Percentiles rank a stretch among this genome's conserved stretches.
These are phyloP conservation scores for Aspergillus panamensis DNA, from an alignment of 495 filamentous ascomycete genomes.

Conservation along the genomic window DNA sequence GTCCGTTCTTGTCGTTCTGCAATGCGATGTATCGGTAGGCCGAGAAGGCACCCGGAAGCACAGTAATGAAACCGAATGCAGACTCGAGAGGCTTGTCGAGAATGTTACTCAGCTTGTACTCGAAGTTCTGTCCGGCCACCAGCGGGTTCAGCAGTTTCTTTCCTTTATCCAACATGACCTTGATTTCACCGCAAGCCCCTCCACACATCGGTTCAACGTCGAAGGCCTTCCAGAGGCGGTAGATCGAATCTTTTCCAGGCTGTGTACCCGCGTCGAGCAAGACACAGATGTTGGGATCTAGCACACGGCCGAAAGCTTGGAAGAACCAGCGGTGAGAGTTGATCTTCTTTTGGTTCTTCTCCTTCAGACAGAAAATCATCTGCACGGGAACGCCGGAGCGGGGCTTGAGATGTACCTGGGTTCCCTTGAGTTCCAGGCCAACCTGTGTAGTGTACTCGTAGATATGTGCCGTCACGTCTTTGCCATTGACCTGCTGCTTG, in stretches of 20 bases:
- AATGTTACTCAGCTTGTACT: conserved; percentile 99
- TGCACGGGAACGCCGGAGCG: conserved; percentile 79
- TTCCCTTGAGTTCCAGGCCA: conserved; percentile 80
- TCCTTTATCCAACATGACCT: conserved; percentile 93
- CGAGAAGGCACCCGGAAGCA: conserved; percentile 95
- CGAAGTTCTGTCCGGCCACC: conserved; percentile 96
- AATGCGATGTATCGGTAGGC: conserved; percentile 92
- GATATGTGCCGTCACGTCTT: conserved; percentile 96
- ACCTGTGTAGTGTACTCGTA: conserved; percentile 99
- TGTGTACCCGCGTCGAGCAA: conserved; percentile 95
- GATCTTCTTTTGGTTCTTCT: conserved; percentile 99
- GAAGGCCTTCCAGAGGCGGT: conserved; percentile 97
- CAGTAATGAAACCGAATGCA: conserved; percentile 95
- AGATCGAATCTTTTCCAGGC: conserved; percentile 89
- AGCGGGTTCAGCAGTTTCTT: conserved; percentile 91
- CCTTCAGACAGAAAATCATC: conserved; percentile 98
- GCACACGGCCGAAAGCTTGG: conserved; percentile 88
- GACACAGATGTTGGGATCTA: conserved; percentile 95
- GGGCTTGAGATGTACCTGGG: conserved; percentile 75
- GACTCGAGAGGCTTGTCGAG: conserved; percentile 97
- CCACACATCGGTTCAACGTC: conserved; percentile 96
- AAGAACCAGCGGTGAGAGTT: conserved; percentile 99
- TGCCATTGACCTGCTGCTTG: conserved; percentile 95
- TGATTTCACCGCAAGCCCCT: conserved; percentile 98
- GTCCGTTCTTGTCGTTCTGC: conserved; percentile 92